These are phyloP conservation scores for Sugiyamaella paludigena DNA, from an alignment of 1,139 yeast genomes.

Conservation along the genomic window DNA sequence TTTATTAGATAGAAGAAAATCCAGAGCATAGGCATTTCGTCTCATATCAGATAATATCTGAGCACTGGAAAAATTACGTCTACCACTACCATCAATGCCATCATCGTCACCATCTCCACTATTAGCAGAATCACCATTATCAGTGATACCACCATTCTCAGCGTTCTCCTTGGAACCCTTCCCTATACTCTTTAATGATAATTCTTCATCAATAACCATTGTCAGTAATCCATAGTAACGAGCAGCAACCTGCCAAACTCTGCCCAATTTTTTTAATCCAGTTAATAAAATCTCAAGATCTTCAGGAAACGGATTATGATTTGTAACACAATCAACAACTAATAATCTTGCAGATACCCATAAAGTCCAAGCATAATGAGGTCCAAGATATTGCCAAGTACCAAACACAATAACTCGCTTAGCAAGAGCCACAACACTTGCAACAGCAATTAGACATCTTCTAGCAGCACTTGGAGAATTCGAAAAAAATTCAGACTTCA, in stretches of 20 bases:
- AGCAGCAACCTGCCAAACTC: conserved; percentile 35
- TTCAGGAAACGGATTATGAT: conserved; percentile 27
- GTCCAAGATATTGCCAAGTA: conserved; percentile 35
- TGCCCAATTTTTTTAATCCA: conserved; percentile 32
- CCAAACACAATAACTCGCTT: conserved; percentile 24
- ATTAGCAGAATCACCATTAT: background rate
- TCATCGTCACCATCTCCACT: conserved; percentile 1
- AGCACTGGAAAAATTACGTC: conserved; percentile 16
- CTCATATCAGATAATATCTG: conserved; percentile 28
- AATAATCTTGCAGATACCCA: conserved; percentile 41
- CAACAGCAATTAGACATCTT: conserved; percentile 31
- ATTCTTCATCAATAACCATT: conserved; percentile 33
- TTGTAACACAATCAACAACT: conserved; percentile 37
- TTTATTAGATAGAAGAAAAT: conserved; percentile 22
- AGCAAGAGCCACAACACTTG: conserved; percentile 28
- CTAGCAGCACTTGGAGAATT: conserved; percentile 35
- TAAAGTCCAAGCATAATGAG: conserved; percentile 38
- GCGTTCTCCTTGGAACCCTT: conserved; percentile 25
- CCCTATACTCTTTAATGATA: conserved; percentile 28
- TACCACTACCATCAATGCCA: background rate
- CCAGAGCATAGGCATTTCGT: conserved; percentile 28
- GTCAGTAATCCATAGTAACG: conserved; percentile 35
- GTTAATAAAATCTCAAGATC: conserved; percentile 30
- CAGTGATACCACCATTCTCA: background rate
- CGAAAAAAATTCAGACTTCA: conserved; percentile 34